phyloP scores from a whole-genome alignment of 1,139 yeast genomes.

The Entelexis paramagnoliae region DNA sequence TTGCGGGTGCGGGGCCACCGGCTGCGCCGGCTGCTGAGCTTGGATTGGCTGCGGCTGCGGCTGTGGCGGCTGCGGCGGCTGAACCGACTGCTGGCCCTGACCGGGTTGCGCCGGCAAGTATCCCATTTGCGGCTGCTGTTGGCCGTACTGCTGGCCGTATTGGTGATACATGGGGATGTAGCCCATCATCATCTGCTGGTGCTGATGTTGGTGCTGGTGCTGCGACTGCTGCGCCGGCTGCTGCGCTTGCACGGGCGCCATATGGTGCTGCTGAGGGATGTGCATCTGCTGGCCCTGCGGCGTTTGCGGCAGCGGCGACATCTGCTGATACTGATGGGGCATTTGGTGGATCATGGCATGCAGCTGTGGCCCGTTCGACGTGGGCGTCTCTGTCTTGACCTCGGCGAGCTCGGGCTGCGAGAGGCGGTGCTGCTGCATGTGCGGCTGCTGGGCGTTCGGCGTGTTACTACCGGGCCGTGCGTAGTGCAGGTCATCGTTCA shows the following conservation, averaged over 20 bases:
- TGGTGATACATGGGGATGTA: slow-evolving; percentile 22
- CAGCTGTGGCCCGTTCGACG: not conserved
- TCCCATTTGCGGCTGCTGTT: slow-evolving; percentile 12
- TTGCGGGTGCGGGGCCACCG: slow-evolving; percentile 78
- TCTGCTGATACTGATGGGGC: slow-evolving; percentile 8
- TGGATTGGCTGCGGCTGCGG: slow-evolving; percentile 3
- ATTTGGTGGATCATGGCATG: slow-evolving; percentile 5
- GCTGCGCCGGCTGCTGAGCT: slow-evolving; percentile 86
- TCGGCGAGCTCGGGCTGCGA: slow-evolving; percentile 4
- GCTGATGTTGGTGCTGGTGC: slow-evolving; percentile 13
- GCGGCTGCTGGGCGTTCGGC: slow-evolving; percentile 2
- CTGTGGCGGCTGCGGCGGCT: not conserved
- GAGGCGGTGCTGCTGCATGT: not conserved
- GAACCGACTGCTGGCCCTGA: not conserved
- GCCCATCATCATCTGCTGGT: slow-evolving; percentile 18
- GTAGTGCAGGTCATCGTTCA: slow-evolving; percentile 2
- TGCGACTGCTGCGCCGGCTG: slow-evolving; percentile 17
- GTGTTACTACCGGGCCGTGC: slow-evolving; percentile 4
- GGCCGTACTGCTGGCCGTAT: slow-evolving; percentile 16
- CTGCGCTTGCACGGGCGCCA: slow-evolving; percentile 8
- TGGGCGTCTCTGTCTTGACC: slow-evolving; percentile 4
- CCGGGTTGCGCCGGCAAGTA: slow-evolving; percentile 6
- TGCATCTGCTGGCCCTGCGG: slow-evolving; percentile 11
- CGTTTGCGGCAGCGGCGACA: slow-evolving; percentile 8
- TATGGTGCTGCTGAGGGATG: slow-evolving; percentile 18